Base-by-base conservation (phyloP, 2,329 filamentous ascomycete species). In the Alternaria gansuensis region DNA sequence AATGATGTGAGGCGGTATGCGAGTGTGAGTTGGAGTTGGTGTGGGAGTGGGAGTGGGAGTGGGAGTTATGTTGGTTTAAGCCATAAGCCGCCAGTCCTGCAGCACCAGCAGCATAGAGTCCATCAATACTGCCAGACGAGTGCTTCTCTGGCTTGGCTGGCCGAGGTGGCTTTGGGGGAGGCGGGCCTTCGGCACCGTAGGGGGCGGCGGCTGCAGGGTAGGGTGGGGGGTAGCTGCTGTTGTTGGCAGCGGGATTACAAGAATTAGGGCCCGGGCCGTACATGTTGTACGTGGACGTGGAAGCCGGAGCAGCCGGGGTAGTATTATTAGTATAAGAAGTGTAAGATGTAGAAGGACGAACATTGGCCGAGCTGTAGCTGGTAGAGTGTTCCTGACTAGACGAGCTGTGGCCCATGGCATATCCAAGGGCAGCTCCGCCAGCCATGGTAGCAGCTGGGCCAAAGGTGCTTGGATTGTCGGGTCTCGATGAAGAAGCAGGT, bases 51-150 rank as follows among this genome's bases (percentile, higher is more conserved):
- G 60, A 41, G 40, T 64, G 53, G 13, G 45, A 58, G 54, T 74
- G 64, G n/a, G 72, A 67, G 62, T 76, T 73, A 57, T 80, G 76
- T 54, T 81, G 74, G 60, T 78, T 77, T 61, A 79, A 61, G 53
- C 76, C 79, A 65, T 84, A 82, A 4, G 80, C 81, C 41, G 80
- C 81, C 28, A 81, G 69, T n/a, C 78, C 82, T 31, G 81, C 79
- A 48, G 78, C 79, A 44, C 79, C 80, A 63, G 79, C 78, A 62
- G 79, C 78, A 65, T 82, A 81, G 24, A 83, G 64, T 44, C 79
- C 79, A 54, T 77, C 67, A 59, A 81, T 76, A 44, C 79, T 75
- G 49, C 76, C 72, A 51, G 79, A 79, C 21, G 79, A 71, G 36
- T 80, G 75, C 71, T 81, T 83, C 70, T 78, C 77, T 61, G 78